A percentile compares a stretch with the other conserved stretches of the same genome.
Evolutionary conservation across 108 stramenopile species (phyloP).

Genomic region (Fistulifera pelliculosa): DNA sequence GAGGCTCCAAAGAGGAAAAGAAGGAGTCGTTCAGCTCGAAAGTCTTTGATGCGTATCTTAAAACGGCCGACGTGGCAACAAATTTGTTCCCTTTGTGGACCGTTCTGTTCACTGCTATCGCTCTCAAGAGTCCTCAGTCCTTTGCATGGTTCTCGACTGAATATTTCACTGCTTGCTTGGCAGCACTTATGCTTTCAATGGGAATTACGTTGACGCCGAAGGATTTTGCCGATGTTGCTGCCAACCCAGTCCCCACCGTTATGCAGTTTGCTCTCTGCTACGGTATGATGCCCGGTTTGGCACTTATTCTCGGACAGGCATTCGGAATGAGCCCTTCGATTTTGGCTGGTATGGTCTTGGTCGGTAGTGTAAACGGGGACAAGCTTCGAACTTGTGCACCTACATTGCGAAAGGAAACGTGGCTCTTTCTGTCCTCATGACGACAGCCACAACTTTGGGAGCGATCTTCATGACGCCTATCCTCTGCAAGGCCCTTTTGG

Average conservation of each 20-base stretch:
- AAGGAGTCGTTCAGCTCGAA: conserved; percentile 30
- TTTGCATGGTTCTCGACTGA: conserved; percentile 97
- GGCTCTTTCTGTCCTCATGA: conserved; percentile 95
- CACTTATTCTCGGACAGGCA: conserved; percentile 67
- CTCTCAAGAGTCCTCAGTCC: conserved; percentile 73
- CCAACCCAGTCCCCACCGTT: conserved; percentile 76
- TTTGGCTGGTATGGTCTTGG: conserved; percentile 93
- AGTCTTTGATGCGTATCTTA: conserved; percentile 78
- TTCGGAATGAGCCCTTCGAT: conserved; percentile 81
- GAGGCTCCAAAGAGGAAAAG: background rate
- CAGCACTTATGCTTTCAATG: conserved; percentile 96
- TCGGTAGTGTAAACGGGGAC: conserved; percentile 96
- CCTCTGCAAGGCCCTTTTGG: conserved; percentile 87
- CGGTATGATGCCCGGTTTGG: conserved; percentile 89
- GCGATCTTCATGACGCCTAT: conserved; percentile 98
- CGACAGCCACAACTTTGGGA: conserved; percentile 94
- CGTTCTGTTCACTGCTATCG: conserved; percentile 75
- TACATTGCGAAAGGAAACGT: conserved; percentile 97
- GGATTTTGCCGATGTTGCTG: conserved; percentile 87
- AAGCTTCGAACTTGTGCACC: conserved; percentile 95
- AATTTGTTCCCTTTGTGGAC: conserved; percentile 94
- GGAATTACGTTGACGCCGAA: conserved; percentile 93
- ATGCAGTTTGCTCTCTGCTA: conserved; percentile 95
- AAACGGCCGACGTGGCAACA: conserved; percentile 75
- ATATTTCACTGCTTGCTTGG: conserved; percentile 90